Conservation (phyloP, 2,329 filamentous ascomycete species). For the Alternaria arborescens region DNA sequence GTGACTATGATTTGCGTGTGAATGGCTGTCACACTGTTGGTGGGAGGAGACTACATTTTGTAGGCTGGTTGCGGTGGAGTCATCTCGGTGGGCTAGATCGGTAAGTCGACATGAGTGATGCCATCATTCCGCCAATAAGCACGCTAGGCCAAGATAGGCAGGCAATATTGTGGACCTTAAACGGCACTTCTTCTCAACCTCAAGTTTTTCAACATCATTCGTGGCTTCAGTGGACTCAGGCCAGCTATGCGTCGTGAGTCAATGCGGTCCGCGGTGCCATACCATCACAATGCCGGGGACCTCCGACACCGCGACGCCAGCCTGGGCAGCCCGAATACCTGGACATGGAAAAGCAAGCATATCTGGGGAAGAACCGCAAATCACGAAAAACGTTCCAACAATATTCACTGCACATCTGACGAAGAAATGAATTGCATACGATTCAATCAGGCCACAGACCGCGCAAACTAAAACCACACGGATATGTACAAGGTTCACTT, state of each 20-base stretch:
- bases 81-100: conserved; percentile 10
- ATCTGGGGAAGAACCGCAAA: fast-evolving
- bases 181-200: conserved; percentile 21
- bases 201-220: neutral
- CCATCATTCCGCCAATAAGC: conserved; percentile 13
- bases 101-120: conserved; percentile 17
- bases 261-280: neutral
- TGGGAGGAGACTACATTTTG: conserved; percentile 27
- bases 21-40: neutral
- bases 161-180: conserved; percentile 13
- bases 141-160: conserved; percentile 28
- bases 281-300: neutral
- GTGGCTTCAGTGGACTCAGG: neutral
- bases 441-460: neutral
- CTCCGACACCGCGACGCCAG: neutral
- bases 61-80: conserved; percentile 14
- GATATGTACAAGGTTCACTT: neutral
- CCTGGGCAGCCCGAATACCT: fast-evolving
- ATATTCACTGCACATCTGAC: neutral
- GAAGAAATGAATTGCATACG: neutral
- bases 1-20: neutral
- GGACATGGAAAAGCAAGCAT: fast-evolving
- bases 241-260: neutral
- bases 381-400: fast-evolving
- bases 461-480: neutral